Percentiles rank a stretch among this genome's conserved stretches.
Evolutionary conservation across 2,329 filamentous ascomycete genomes (phyloP).

Genomic region (Fusarium begoniae): DNA sequence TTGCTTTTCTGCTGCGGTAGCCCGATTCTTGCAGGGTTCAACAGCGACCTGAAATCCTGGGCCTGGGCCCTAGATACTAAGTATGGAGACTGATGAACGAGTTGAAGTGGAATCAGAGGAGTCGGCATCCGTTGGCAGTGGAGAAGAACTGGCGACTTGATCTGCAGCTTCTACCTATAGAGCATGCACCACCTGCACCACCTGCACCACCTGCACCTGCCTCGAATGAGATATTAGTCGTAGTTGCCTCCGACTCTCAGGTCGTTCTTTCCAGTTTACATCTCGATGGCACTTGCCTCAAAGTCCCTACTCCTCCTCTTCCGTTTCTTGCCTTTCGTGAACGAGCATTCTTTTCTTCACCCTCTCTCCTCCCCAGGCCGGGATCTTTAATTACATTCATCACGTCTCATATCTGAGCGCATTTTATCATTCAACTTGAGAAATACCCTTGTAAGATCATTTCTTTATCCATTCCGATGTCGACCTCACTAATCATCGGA

Average conservation of each 20-base stretch:
- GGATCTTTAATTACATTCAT: constrained; percentile 28
- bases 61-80: neutral
- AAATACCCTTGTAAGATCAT: constrained; percentile 21
- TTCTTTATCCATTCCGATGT: constrained; percentile 16
- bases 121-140: constrained; percentile 22
- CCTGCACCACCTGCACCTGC: constrained; percentile 3
- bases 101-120: constrained; percentile 22
- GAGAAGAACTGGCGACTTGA: constrained; percentile 18
- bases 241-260: neutral
- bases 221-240: neutral
- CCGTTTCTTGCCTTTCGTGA: neutral
- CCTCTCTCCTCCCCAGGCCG: constrained; percentile 8
- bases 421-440: constrained; percentile 1
- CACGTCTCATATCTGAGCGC: constrained; percentile 1
- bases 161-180: constrained; percentile 11
- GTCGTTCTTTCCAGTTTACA: neutral
- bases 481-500: constrained; percentile 3
- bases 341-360: neutral
- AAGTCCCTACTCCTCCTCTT: neutral
- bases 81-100: neutral
- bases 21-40: constrained; percentile 37
- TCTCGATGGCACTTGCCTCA: constrained; percentile 16
- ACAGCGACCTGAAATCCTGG: constrained; percentile 24
- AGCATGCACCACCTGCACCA: neutral
- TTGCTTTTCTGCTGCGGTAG: constrained; percentile 33